phyloP scores from a whole-genome alignment of 2,329 filamentous ascomycete genomes.

The Microcera coccophila region DNA sequence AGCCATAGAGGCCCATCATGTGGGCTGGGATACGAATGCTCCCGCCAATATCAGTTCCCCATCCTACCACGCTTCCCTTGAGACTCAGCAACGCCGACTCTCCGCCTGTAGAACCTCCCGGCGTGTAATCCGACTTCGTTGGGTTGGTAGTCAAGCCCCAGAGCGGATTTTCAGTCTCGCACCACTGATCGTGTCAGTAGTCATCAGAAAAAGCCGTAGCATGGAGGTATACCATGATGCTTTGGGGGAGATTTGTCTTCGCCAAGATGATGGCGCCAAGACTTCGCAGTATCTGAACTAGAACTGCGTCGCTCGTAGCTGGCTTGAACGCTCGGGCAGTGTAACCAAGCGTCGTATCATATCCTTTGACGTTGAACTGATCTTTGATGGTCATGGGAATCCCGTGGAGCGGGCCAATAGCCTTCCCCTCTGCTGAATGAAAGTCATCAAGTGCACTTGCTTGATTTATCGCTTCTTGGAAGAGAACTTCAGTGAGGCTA shows the following conservation, averaged over 20 bases:
- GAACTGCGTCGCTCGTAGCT: constrained; percentile 43
- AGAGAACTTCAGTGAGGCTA: constrained; percentile 12
- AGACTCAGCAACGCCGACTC: constrained; percentile 19
- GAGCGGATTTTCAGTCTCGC: constrained; percentile 29
- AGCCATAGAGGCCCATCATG: constrained; percentile 20
- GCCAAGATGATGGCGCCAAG: constrained; percentile 51
- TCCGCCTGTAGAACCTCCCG: constrained; percentile 26
- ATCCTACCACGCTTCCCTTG: constrained; percentile 19
- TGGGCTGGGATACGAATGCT: constrained; percentile 27
- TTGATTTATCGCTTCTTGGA: constrained; percentile 15
- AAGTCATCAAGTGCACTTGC: constrained; percentile 14
- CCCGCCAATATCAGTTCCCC: constrained; percentile 26
- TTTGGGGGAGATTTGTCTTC: constrained; percentile 42
- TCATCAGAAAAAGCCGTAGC: too few species aligned
- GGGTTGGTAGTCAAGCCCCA: constrained; percentile 27
- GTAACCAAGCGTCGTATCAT: constrained; percentile 58
- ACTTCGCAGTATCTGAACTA: constrained; percentile 46
- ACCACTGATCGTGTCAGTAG: constrained; percentile 11
- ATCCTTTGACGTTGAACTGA: constrained; percentile 56
- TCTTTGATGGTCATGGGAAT: constrained; percentile 45
- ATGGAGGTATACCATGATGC: constrained; percentile 24
- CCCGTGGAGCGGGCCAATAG: constrained; percentile 17
- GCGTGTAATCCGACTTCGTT: constrained; percentile 16
- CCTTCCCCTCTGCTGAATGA: background rate
- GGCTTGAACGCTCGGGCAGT: constrained; percentile 47